Evolutionary conservation across 2,329 filamentous ascomycete genomes (phyloP).

Genomic region (Monosporascus sp.): DNA sequence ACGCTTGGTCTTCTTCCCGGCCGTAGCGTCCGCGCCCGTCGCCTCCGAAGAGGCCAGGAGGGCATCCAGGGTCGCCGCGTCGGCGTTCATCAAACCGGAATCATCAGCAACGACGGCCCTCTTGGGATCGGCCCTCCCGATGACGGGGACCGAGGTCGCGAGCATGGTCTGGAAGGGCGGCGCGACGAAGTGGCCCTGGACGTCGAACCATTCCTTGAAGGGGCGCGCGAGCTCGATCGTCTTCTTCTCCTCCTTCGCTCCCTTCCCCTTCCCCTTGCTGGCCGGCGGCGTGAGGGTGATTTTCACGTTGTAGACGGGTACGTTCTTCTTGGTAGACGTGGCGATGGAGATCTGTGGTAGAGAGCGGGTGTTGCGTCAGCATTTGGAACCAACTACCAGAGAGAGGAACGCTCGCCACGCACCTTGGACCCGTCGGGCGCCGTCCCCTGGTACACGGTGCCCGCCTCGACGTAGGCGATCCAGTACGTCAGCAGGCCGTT

Average conservation of each 20-base stretch:
- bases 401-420: background rate
- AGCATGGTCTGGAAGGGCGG: conserved; percentile 75
- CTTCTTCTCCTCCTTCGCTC: conserved; percentile 35
- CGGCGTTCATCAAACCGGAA: conserved; percentile 30
- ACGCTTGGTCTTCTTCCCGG: conserved; percentile 25
- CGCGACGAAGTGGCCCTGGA: conserved; percentile 63
- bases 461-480: conserved; percentile 78
- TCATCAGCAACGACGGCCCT: conserved; percentile 35
- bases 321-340: conserved; percentile 70
- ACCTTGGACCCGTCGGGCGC: conserved; percentile 49
- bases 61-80: conserved; percentile 45
- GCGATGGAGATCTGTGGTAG: conserved; percentile 61
- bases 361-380: background rate
- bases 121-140: conserved; percentile 62
- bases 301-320: conserved; percentile 72
- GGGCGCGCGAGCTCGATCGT: conserved; percentile 53
- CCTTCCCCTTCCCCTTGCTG: conserved; percentile 29
- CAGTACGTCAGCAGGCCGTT: conserved; percentile 75
- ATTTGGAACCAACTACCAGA: too few species aligned
- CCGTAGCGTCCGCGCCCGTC: conserved; percentile 9
- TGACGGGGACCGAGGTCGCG: conserved; percentile 58
- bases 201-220: conserved; percentile 75
- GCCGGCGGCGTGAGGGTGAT: conserved; percentile 44
- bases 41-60: conserved; percentile 21
- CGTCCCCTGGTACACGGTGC: conserved; percentile 71